Conservation (phyloP, 345 rosid genomes). For the Conringia planisiliqua region DNA sequence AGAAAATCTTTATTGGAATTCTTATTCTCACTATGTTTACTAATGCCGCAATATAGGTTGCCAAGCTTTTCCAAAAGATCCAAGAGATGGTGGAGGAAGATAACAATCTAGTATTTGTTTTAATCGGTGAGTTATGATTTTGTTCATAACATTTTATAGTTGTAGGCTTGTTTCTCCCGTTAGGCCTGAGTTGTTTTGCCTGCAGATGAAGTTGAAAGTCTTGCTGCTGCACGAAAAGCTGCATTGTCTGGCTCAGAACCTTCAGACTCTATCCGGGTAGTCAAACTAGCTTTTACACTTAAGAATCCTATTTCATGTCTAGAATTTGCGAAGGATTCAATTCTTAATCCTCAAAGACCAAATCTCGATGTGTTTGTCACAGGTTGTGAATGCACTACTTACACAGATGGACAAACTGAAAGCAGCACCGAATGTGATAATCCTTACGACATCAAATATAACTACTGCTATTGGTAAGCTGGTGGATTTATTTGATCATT, state of each 20-base stretch:
- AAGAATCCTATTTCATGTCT: neutral
- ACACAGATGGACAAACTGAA: conserved; percentile 98
- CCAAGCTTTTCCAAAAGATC: conserved; percentile 94
- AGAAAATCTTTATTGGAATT: neutral
- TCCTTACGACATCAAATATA: conserved; percentile 93
- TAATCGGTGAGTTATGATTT: conserved; percentile 77
- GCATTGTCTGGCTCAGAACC: conserved; percentile 99
- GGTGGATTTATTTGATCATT: conserved; percentile 1
- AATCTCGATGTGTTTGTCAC: conserved; percentile 22
- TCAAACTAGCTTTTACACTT: neutral
- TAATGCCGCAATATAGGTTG: conserved; percentile 54
- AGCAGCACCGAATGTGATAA: conserved; percentile 84
- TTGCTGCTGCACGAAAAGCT: conserved; percentile 95
- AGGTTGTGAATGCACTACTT: conserved; percentile 97
- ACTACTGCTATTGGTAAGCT: conserved; percentile 96
- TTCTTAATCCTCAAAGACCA: neutral
- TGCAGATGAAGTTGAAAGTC: conserved; percentile 99
- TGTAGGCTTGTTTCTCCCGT: conserved; percentile 24
- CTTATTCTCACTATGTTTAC: neutral
- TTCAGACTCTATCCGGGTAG: conserved; percentile 95
- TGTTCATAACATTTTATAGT: neutral
- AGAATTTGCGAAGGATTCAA: neutral
- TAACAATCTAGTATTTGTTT: conserved; percentile 91
- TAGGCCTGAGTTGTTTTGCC: conserved; percentile 29
- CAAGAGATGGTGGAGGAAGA: conserved; percentile 99